Base-by-base conservation (phyloP, 768 basidiomycete species). In the Panaeolus papilionaceus region DNA sequence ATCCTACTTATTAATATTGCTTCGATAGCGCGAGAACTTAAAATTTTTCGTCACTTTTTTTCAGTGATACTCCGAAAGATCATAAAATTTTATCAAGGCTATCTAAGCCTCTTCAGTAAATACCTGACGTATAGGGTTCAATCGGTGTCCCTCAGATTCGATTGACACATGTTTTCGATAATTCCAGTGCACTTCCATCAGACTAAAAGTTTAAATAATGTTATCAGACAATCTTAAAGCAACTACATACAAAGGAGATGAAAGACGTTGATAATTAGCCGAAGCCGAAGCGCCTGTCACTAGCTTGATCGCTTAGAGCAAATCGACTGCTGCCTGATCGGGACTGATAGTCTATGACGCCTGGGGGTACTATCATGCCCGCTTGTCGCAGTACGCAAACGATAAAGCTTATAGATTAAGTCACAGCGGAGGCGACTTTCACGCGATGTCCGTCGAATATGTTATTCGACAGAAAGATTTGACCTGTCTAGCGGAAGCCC, bases 271-370 rank as follows among this genome's bases (percentile, higher is more conserved):
- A 49, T 23, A 20, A 49, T 49, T 58, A 58, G 28, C 54, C 54
- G 54, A 58, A 33, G 54, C 20, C 54, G 54, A 58, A 58, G 54
- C 54, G 54, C 54, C 54, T 58, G 16, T 33, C 12, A 9, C 16
- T 42, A 10, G 40, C 28, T 58, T 28, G 26, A 23, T 51, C 20
- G 54, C 54, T 58, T 58, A 9, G 16, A 20, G 20, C 8, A 20
- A 16, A 58, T 33, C 20, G 20, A 23, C 26, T 7, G 23, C 23
- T 51, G 33, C 54, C 54, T 37, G 54, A 58, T 58, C 54, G 28
- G 54, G 54, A 49, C 5, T 8, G 54, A 58, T 51, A 12, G 9
- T 3, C 7, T n/a, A 16, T n/a, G 42, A 44, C 42, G 42, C 18
- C 12, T 44, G 10, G 39, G 39, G 39, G 16, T 16, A 18, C 18